Base-by-base conservation (phyloP, 1,284 basidiomycete species). In the Irpex lacteus region DNA sequence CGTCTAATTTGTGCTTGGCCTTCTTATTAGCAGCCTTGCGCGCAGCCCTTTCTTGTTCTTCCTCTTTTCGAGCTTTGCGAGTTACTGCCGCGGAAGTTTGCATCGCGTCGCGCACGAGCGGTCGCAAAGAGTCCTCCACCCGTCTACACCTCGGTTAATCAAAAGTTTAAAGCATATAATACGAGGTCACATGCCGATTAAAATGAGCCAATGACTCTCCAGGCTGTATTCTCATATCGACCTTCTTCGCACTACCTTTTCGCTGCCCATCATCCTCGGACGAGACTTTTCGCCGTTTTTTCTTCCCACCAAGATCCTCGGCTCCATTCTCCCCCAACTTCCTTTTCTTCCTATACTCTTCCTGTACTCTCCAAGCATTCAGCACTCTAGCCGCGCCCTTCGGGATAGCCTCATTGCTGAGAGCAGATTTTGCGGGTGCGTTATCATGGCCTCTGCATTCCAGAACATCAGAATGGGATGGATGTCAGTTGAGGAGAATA, bases 141-240 rank as follows among this genome's bases (percentile, higher is more conserved):
- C 90, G 82, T 72, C 90, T 91, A 63, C 9, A 60, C 49, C 15
- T n/a, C 15, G 11, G 21, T 60, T 32, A 61, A 44, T 54, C 18
- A 59, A 55, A 55, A 26, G 15, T 26, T 55, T 55, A 59, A 53
- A 21, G 32, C 62, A 44, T 40, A 62, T 44, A 6, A 52, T 60
- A 60, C 59, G n/a, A n/a, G 60, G 18, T 53, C 8, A 77, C 85
- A 63, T 69, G 90, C 91, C 85, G 80, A 72, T 90, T 89, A 73
- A 91, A 92, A 76, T 91, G 87, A 59, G 82, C 80, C 60, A 92
- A 80, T 1, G 89, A 86, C 74, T 92, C 91, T 53, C 88, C 86
- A 1, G 86, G 83, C 65, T 81, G 78, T 47, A 91, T 91, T 60
- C 72, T 78, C 52, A 88, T 71, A 13, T 70, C 67, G 5, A 36